phyloP scores from a whole-genome alignment of 31 red algal genomes.

The Asparagopsis taxiformis region DNA sequence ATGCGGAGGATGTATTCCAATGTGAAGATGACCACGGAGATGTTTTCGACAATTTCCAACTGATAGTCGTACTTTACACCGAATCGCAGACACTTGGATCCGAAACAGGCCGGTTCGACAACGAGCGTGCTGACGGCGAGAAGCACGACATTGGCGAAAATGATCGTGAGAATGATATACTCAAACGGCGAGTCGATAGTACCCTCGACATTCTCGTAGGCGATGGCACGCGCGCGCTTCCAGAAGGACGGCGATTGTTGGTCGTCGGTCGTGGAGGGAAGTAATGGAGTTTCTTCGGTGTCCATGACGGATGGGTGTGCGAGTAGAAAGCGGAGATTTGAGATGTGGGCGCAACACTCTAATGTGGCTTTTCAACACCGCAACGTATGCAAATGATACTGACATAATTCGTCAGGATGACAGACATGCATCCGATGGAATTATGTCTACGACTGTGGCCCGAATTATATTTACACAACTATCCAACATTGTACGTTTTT shows the following conservation, averaged over 20 bases:
- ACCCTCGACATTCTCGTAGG: slow-evolving; percentile 78
- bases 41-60: slow-evolving; percentile 67
- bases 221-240: slow-evolving; percentile 22
- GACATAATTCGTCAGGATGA: too few relatives aligned
- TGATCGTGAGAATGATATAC: slow-evolving; percentile 69
- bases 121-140: slow-evolving; percentile 65
- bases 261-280: slow-evolving; percentile 4
- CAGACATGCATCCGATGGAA: too few relatives aligned
- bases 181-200: slow-evolving; percentile 82
- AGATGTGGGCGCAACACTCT: too few relatives aligned
- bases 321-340: too few relatives aligned
- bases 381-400: too few relatives aligned
- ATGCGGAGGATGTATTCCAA: slow-evolving; percentile 76
- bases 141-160: slow-evolving; percentile 71
- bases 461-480: too few relatives aligned
- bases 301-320: background rate
- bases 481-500: too few relatives aligned
- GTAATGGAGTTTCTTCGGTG: slow-evolving; percentile 19
- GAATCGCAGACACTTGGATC: slow-evolving; percentile 60
- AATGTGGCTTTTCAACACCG: too few relatives aligned
- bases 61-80: slow-evolving; percentile 75
- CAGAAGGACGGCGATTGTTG: slow-evolving; percentile 16
- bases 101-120: slow-evolving; percentile 62
- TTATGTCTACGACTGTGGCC: too few relatives aligned
- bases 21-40: slow-evolving; percentile 82